These are phyloP conservation scores for Diutina mesorugosa DNA, from an alignment of 1,139 yeast species.

Conservation along the genomic window DNA sequence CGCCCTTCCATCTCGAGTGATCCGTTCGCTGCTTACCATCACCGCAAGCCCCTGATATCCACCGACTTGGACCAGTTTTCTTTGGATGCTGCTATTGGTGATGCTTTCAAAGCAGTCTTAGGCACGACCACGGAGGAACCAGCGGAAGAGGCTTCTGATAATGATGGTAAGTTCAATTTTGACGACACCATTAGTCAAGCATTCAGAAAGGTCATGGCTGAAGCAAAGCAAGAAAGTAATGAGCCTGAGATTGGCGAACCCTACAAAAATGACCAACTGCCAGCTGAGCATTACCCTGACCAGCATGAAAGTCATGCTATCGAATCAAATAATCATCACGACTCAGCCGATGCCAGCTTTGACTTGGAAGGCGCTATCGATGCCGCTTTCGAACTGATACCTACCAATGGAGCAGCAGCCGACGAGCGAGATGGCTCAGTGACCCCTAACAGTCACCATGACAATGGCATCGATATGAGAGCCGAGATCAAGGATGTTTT, in stretches of 20 bases:
- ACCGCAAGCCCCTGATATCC: background rate
- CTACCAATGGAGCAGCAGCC: background rate
- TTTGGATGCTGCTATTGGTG: constrained; percentile 17
- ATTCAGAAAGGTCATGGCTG: background rate
- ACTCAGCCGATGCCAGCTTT: background rate
- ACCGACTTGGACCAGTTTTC: constrained; percentile 9
- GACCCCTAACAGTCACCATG: background rate
- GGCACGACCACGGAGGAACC: background rate
- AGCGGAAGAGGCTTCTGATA: background rate
- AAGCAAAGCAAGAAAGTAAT: background rate
- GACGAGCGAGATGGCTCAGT: background rate
- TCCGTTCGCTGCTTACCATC: background rate
- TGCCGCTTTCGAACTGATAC: background rate
- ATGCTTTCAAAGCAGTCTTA: constrained; percentile 12
- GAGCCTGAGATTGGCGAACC: background rate
- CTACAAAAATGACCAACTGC: background rate
- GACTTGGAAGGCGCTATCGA: background rate
- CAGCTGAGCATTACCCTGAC: background rate
- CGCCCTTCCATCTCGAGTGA: background rate
- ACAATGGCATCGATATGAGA: background rate
- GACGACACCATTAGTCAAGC: constrained; percentile 1
- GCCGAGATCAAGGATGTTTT: background rate
- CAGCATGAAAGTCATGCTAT: background rate
- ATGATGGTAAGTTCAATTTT: background rate
- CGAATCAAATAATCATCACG: background rate